phyloP scores from a whole-genome alignment of 164 flowering plant species.

The Sextonia rubra region DNA sequence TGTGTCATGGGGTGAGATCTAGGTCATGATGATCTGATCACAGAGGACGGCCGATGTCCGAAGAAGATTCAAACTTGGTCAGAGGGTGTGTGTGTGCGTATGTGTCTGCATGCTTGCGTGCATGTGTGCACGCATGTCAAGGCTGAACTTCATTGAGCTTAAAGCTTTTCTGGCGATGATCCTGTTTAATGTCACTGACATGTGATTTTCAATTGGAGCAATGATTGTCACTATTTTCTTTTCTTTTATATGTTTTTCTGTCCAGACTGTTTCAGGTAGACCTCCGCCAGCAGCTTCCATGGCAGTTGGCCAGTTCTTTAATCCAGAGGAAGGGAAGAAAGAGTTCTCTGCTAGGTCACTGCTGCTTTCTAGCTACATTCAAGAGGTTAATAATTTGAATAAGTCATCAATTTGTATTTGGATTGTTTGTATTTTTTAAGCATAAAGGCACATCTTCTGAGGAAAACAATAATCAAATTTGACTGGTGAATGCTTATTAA shows the following conservation, averaged over 20 bases:
- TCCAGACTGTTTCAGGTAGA: slow-evolving; percentile 91
- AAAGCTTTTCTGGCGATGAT: background rate
- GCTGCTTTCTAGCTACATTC: slow-evolving; percentile 51
- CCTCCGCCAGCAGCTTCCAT: slow-evolving; percentile 98
- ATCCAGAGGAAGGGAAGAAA: slow-evolving; percentile 64
- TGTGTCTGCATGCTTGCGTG: no score
- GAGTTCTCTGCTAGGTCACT: slow-evolving; percentile 48
- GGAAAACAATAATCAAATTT: background rate
- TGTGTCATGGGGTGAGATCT: no score
- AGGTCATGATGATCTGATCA: no score
- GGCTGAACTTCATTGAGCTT: no score
- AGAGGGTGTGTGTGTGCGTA: no score
- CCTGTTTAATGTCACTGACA: background rate
- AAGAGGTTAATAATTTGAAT: slow-evolving; percentile 43
- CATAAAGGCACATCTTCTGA: background rate
- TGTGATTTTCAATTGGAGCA: background rate
- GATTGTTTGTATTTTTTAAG: slow-evolving; percentile 3
- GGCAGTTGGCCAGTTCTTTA: slow-evolving; percentile 99
- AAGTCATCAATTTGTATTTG: slow-evolving; percentile 15
- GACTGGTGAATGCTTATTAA: slow-evolving; percentile 12
- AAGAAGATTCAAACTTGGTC: no score
- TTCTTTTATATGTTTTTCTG: slow-evolving; percentile 5
- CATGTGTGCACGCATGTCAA: no score
- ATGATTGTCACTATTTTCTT: background rate
- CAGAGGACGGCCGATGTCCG: no score